Base-by-base conservation (phyloP, 495 filamentous ascomycete species). In the Achaetomiella virescens region DNA sequence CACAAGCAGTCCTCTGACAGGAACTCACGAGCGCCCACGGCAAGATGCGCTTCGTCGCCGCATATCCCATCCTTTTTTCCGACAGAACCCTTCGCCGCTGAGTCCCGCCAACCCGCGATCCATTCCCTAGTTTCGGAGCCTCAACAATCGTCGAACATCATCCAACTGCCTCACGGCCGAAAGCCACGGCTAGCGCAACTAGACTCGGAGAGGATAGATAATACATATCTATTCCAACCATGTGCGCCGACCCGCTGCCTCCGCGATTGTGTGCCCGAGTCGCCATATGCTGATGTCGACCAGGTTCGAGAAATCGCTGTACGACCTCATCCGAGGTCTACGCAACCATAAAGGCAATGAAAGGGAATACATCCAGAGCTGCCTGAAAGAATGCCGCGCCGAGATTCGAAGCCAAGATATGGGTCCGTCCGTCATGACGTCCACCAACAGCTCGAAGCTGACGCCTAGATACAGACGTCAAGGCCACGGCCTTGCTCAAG, bases 271-370 rank as follows among this genome's bases (percentile, higher is more conserved):
- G 11, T 21, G 21, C 12, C 25, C 10, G 10, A n/a, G 22, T 22
- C 41, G 29, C 33, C 36, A 37, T n/a, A n/a, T 46, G 42, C 65
- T 75, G 61, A 73, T 60, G 29, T 15, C 21, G 46, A 38, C 37
- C 56, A 97, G 89, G 93, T 98, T 98, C 75, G 93, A 98, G 69
- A 98, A 98, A 74, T 96, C 91, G 2, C 81, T 98, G 38, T 96
- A 96, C 78, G 92, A 97, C 83, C 91, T 98, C 75, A 98, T 98
- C 55, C 83, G 92, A 73, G 93, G 93, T 66, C 76, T 97, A 55
- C 84, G 93, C 48, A 91, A 86, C 62, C 91, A 97, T 72, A 96
- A 92, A 69, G 95, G 91, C 49, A 86, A 83, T 54, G 93, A 98
- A 72, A 86, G 87, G 64, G 88, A 92, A 58, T 98, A 97, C 71